Evolutionary conservation across 2,329 filamentous ascomycete species (phyloP).

Genomic region (Cordyceps javanica): DNA sequence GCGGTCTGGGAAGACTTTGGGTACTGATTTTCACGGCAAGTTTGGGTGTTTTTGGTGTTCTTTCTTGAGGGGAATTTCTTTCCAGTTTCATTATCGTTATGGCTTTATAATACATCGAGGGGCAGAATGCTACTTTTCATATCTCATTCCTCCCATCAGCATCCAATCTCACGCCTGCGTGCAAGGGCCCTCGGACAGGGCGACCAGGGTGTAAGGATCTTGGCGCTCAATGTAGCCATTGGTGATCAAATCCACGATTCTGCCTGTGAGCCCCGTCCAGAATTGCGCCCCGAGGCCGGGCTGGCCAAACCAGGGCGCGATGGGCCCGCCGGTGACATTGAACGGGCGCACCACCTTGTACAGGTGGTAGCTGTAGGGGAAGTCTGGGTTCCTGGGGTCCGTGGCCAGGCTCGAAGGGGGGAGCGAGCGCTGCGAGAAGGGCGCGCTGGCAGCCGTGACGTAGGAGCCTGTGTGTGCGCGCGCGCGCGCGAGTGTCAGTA

Average conservation of each 20-base stretch:
- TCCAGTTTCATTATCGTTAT: background rate
- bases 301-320: constrained; percentile 45
- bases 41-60: background rate
- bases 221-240: constrained; percentile 27
- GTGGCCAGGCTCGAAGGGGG: constrained; percentile 40
- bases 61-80: background rate
- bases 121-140: background rate
- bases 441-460: constrained; percentile 36
- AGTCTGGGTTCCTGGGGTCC: constrained; percentile 22
- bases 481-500: background rate
- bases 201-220: constrained; percentile 15
- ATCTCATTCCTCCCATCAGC: too few species aligned
- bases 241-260: constrained; percentile 26
- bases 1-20: constrained; percentile 56
- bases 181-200: background rate
- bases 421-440: constrained; percentile 40
- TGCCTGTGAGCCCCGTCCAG: constrained; percentile 24
- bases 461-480: constrained; percentile 22
- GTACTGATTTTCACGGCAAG: constrained; percentile 37
- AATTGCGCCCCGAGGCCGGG: constrained; percentile 37
- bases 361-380: constrained; percentile 43
- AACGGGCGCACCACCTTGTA: constrained; percentile 38
- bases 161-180: background rate
- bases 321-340: constrained; percentile 35
- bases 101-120: background rate